Evolutionary conservation across 1,139 yeast genomes (phyloP).

Genomic region (Kodamaea sp.): DNA sequence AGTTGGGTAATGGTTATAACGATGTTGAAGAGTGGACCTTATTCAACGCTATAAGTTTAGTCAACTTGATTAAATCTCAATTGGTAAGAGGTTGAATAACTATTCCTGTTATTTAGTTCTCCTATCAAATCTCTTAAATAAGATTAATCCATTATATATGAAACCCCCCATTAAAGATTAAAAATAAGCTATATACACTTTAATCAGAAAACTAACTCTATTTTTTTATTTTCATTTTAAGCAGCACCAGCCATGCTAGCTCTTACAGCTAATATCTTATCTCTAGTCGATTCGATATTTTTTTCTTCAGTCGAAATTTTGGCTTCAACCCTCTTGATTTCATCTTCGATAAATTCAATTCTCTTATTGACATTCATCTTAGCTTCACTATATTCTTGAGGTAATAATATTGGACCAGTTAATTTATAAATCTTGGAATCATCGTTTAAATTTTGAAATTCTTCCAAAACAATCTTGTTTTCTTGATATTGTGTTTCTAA

Average conservation of each 20-base stretch:
- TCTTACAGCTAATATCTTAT: conserved; percentile 44
- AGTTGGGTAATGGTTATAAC: conserved; percentile 56
- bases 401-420: conserved; percentile 87
- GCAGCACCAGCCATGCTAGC: conserved; percentile 18
- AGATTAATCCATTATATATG: not conserved
- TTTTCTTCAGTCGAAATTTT: conserved; percentile 53
- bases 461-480: conserved; percentile 84
- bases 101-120: conserved; percentile 3
- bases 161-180: not conserved
- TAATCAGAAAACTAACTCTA: not conserved
- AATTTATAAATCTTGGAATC: conserved; percentile 76
- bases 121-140: not conserved
- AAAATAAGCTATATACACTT: not conserved
- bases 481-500: conserved; percentile 84
- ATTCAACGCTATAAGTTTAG: conserved; percentile 63
- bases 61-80: conserved; percentile 71
- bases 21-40: conserved; percentile 70
- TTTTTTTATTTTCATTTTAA: not conserved
- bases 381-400: conserved; percentile 84
- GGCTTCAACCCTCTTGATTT: conserved; percentile 65
- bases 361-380: conserved; percentile 79
- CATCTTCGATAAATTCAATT: conserved; percentile 77
- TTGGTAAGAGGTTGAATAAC: conserved; percentile 54
- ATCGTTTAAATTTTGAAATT: conserved; percentile 59
- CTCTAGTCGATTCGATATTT: conserved; percentile 47